Evolutionary conservation across 306 rosid species (phyloP).

Genomic region (Citrullus amarus): DNA sequence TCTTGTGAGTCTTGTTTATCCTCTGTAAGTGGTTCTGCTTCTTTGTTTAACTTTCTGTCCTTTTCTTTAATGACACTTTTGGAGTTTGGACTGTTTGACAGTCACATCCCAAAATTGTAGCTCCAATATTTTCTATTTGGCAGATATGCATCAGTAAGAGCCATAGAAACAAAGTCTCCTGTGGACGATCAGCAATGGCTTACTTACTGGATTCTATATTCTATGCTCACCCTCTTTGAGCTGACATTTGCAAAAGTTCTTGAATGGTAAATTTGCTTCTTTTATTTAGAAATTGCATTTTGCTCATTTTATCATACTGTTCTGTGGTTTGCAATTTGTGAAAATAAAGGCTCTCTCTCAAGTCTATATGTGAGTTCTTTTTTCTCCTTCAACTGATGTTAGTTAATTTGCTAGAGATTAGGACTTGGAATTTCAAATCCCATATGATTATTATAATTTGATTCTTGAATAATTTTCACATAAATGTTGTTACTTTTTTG

Average conservation of each 20-base stretch:
- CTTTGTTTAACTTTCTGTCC: neutral
- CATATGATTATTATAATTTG: neutral
- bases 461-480: neutral
- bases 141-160: slow-evolving; percentile 87
- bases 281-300: neutral
- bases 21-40: slow-evolving; percentile 56
- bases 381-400: neutral
- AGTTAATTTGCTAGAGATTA: neutral
- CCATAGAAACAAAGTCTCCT: slow-evolving; percentile 77
- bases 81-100: neutral
- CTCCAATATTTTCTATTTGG: slow-evolving; percentile 9
- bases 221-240: slow-evolving; percentile 84
- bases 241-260: slow-evolving; percentile 74
- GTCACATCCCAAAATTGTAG: slow-evolving; percentile 4
- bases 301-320: neutral
- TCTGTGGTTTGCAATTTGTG: neutral
- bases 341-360: neutral
- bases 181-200: slow-evolving; percentile 96
- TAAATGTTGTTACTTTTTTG: neutral
- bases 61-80: neutral
- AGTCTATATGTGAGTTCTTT: neutral
- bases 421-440: neutral
- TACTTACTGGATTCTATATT: slow-evolving; percentile 91
- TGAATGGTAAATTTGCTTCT: slow-evolving; percentile 51
- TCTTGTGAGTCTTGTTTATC: slow-evolving; percentile 83